A percentile compares a stretch with the other conserved stretches of the same genome.
Evolutionary conservation across 306 rosid genomes (phyloP).

Genomic region (Acacia acuminata): DNA sequence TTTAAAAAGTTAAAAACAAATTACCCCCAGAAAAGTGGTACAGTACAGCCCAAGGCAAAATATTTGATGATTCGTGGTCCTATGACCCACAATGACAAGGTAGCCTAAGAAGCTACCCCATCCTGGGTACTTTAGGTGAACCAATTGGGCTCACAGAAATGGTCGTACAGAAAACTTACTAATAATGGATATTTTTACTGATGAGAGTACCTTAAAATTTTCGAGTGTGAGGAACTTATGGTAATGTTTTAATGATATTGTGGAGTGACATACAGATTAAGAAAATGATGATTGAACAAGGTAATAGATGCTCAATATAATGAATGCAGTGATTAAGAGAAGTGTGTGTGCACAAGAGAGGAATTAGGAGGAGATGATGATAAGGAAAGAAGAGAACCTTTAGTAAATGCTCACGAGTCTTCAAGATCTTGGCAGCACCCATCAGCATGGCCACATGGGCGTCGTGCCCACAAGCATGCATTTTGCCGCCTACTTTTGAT

Average conservation of each 20-base stretch:
- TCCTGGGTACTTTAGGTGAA: background rate
- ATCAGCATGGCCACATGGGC: constrained; percentile 96
- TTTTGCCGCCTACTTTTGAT: constrained; percentile 89
- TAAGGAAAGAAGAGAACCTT: constrained; percentile 50
- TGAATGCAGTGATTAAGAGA: background rate
- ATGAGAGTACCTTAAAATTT: too few relatives aligned
- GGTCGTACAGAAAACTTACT: background rate
- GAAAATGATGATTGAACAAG: background rate
- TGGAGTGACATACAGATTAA: background rate
- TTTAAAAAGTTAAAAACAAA: background rate
- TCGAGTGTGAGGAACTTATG: too few relatives aligned
- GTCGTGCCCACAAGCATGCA: constrained; percentile 99
- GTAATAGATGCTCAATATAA: background rate
- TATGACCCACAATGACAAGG: background rate
- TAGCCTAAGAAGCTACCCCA: background rate
- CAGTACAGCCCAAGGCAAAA: background rate
- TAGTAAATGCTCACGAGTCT: constrained; percentile 77
- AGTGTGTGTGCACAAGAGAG: background rate
- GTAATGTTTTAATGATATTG: background rate
- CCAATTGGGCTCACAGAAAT: background rate
- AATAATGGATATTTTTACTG: background rate
- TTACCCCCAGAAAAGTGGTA: background rate
- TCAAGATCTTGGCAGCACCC: constrained; percentile 94
- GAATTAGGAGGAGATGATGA: background rate
- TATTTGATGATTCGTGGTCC: background rate